Conservation (phyloP, 2,329 filamentous ascomycete species). For the Curvularia lunata region DNA sequence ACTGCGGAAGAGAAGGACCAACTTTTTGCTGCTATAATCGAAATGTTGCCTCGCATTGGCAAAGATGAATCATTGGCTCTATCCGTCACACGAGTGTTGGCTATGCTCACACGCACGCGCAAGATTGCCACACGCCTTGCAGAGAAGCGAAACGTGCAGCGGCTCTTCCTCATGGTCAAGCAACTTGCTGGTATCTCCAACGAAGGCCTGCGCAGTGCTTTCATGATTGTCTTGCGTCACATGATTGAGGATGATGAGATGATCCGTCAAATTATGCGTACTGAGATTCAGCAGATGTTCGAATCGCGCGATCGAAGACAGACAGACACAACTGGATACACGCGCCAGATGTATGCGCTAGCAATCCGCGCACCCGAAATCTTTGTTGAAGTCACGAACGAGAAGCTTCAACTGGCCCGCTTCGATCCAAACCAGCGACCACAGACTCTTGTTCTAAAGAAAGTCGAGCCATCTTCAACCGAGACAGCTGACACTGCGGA, state of each 20-base stretch:
- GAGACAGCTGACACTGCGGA: slow-evolving; percentile 23
- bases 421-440: slow-evolving; percentile 64
- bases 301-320: slow-evolving; percentile 59
- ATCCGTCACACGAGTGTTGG: slow-evolving; percentile 80
- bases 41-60: slow-evolving; percentile 82
- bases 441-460: slow-evolving; percentile 61
- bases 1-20: slow-evolving; percentile 68
- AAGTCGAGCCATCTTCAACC: slow-evolving; percentile 46
- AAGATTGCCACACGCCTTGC: slow-evolving; percentile 76
- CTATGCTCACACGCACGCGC: slow-evolving; percentile 83
- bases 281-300: slow-evolving; percentile 82
- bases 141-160: slow-evolving; percentile 86
- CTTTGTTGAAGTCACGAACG: slow-evolving; percentile 86
- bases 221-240: slow-evolving; percentile 88
- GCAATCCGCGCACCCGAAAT: slow-evolving; percentile 81
- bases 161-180: slow-evolving; percentile 93
- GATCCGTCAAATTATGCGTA: slow-evolving; percentile 88
- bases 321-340: slow-evolving; percentile 73
- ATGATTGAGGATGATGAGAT: slow-evolving; percentile 93
- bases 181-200: slow-evolving; percentile 83
- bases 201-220: slow-evolving; percentile 73
- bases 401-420: slow-evolving; percentile 75
- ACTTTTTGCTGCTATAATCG: slow-evolving; percentile 78
- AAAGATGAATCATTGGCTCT: slow-evolving; percentile 87
- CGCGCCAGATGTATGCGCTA: slow-evolving; percentile 78